Base-by-base conservation (phyloP, 1,284 basidiomycete species). In the Cutaneotrichosporon mucoides region DNA sequence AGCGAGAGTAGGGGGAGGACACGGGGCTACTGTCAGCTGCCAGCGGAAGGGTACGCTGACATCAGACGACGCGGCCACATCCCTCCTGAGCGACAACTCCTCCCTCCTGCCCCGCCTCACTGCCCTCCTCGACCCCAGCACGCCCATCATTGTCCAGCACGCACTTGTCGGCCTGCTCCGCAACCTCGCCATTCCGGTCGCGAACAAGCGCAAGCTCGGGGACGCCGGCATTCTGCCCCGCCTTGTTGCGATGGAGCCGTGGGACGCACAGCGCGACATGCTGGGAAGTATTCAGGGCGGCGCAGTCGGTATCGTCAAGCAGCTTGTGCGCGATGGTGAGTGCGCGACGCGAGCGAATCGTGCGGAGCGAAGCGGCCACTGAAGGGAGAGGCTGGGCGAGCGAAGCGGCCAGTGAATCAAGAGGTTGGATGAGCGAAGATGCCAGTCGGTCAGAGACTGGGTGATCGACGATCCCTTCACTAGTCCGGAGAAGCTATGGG, bases 261-360 rank as follows among this genome's bases (percentile, higher is more conserved):
- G 88, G 85, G 82, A 83, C 35, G 82, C 85, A 53, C 83, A 84
- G 60, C 79, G 83, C 6, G 90, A 94, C 72, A 85, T 92, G 79
- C 85, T 88, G 10, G 88, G 90, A 57, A 84, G 89, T 10, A 85
- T 98, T 0, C 95, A 98, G 76, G 83, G 92, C 34, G 87, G 86
- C 50, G 90, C 90, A 0, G 88, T 97, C 46, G 91, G 90, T 0
- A 82, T 93, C 13, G 83, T 89, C 36, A 97, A 97, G 78, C 89
- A 96, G 71, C 81, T 98, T 57, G 59, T 61, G 4, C 56, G 63
- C 3, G 59, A 61, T 8, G 34, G 53, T 57, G 38, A 44, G 46
- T 48, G 24, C 44, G 24, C 24, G 24, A 24, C 24, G 24, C 24
- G 24, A 24, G 24, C 24, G 24, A 24, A 24, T 24, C 24, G 24